These are phyloP conservation scores for Microdochium paspali DNA, from an alignment of 2,329 filamentous ascomycete species.

Conservation along the genomic window DNA sequence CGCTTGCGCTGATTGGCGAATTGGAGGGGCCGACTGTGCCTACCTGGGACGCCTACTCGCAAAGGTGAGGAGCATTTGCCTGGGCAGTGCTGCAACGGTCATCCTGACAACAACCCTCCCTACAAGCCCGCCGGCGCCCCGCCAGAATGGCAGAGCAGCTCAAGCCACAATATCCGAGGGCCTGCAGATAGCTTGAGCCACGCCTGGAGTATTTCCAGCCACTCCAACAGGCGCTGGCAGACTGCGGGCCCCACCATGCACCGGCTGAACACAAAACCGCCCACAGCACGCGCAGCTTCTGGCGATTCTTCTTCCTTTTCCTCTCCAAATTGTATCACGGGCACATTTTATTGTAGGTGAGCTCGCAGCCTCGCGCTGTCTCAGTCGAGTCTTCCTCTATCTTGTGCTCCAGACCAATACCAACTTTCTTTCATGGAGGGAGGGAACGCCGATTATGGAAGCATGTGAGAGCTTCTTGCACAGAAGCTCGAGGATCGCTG, in stretches of 20 bases:
- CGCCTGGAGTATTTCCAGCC: background rate
- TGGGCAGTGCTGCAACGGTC: too few species aligned
- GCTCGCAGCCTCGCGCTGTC: slow-evolving; percentile 30
- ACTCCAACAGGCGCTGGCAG: background rate
- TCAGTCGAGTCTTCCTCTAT: slow-evolving; percentile 62
- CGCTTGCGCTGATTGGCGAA: background rate
- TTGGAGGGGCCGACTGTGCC: background rate
- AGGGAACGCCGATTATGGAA: slow-evolving; percentile 59
- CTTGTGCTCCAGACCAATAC: slow-evolving; percentile 53
- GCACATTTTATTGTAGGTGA: slow-evolving; percentile 66
- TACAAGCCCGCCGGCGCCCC: background rate
- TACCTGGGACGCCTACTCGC: background rate
- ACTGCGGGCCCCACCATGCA: too few species aligned
- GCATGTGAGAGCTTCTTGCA: slow-evolving; percentile 45
- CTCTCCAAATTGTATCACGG: slow-evolving; percentile 52
- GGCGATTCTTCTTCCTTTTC: slow-evolving; percentile 29
- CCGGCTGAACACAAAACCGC: background rate
- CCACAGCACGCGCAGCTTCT: slow-evolving; percentile 1
- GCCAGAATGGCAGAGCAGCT: background rate
- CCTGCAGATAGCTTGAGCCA: background rate
- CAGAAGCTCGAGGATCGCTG: slow-evolving; percentile 46
- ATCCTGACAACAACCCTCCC: too few species aligned
- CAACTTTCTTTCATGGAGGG: background rate
- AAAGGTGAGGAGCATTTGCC: too few species aligned
- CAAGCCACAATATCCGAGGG: background rate